These are phyloP conservation scores for Naganishia antarctica DNA, from an alignment of 768 basidiomycete species.

Conservation along the genomic window DNA sequence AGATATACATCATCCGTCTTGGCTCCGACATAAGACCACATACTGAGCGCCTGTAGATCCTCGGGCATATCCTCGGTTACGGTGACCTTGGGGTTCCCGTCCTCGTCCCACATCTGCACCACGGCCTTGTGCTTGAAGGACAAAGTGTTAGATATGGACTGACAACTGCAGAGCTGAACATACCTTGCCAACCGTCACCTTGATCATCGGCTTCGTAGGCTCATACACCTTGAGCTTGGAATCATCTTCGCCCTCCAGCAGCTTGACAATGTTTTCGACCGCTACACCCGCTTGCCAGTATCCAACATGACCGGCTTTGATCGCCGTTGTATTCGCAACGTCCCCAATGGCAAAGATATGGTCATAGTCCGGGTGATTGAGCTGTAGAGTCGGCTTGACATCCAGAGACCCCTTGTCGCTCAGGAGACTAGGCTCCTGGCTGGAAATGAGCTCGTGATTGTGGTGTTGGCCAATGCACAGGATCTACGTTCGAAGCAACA, in stretches of 20 bases:
- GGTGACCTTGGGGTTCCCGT: constrained; percentile 21
- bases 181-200: constrained; percentile 43
- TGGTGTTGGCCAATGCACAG: constrained; percentile 49
- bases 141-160: background rate
- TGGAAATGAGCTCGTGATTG: constrained; percentile 38
- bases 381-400: constrained; percentile 31
- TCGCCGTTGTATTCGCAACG: constrained; percentile 46
- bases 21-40: constrained; percentile 24
- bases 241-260: constrained; percentile 17
- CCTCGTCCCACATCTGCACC: constrained; percentile 25
- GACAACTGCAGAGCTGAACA: constrained; percentile 29
- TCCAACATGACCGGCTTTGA: constrained; percentile 50
- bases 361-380: constrained; percentile 17
- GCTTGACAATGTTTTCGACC: constrained; percentile 42
- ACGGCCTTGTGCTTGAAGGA: constrained; percentile 21
- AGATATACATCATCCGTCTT: constrained; percentile 25
- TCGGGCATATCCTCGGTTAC: constrained; percentile 23
- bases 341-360: constrained; percentile 49
- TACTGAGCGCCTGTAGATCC: constrained; percentile 24
- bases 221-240: constrained; percentile 38
- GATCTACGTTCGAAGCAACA: constrained; percentile 29
- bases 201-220: constrained; percentile 41
- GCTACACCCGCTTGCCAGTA: constrained; percentile 48
- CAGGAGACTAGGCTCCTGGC: constrained; percentile 13
- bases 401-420: constrained; percentile 34